A percentile compares a stretch with the other conserved stretches of the same genome.
These are phyloP conservation scores for Raphanus sativus DNA, from an alignment of 345 rosid species.

Conservation along the genomic window DNA sequence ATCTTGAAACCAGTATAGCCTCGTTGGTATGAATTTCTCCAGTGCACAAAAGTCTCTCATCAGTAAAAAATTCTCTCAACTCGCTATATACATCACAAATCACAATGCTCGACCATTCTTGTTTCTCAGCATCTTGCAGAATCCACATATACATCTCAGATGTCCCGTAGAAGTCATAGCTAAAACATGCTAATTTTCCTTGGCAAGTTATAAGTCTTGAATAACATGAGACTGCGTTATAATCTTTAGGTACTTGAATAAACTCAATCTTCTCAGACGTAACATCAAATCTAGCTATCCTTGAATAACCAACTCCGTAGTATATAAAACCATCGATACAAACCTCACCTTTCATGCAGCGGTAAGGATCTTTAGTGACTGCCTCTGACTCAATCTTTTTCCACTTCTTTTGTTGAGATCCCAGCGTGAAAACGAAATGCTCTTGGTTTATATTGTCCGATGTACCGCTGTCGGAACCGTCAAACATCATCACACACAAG, in stretches of 20 bases:
- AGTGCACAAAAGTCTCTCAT: too few species aligned
- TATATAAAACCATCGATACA: background rate
- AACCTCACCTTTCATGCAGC: background rate
- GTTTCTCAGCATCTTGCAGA: too few species aligned
- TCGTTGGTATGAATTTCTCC: background rate
- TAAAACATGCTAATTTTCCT: too few species aligned
- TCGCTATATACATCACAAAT: too few species aligned
- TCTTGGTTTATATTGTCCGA: background rate
- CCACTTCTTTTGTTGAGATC: background rate
- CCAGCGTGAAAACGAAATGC: background rate
- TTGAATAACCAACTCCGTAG: background rate
- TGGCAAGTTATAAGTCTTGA: background rate
- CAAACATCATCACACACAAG: background rate
- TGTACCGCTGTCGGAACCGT: background rate
- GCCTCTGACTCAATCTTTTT: background rate
- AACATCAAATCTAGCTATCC: slow-evolving; percentile 1
- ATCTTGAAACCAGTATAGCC: background rate
- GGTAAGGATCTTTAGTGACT: background rate
- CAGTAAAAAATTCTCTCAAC: too few species aligned
- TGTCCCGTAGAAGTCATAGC: too few species aligned
- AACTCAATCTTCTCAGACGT: background rate
- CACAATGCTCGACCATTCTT: too few species aligned
- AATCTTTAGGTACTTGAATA: background rate
- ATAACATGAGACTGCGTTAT: background rate
- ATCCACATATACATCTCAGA: too few species aligned